Evolutionary conservation across 2,329 filamentous ascomycete species (phyloP), one percentile per base, ranked within the genome.

Genomic region (Aspergillus oerlinghausenensis): DNA sequence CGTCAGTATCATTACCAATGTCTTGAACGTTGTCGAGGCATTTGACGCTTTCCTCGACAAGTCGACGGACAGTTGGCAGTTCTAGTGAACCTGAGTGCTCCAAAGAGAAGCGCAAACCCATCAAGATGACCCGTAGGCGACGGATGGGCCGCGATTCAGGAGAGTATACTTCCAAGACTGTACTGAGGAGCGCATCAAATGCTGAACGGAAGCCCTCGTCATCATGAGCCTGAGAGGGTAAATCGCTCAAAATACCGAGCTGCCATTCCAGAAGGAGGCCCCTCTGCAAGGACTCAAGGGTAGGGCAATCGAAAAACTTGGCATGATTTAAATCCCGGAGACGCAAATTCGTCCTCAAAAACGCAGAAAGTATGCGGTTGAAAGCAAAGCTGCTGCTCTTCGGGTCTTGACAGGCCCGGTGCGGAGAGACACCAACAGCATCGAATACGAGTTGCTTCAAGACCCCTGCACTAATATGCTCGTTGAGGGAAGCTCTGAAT

Each of bases 401-500:
- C 4, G 73, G 62, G 52, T 75, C 64, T 47, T 73, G 70, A 53
- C 66, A 72, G 3, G 68, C 59, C 26, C 59, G 59, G 49, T 63
- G 60, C 5, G 67, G 66, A 19, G 71, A 68, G 8, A 61, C 63
- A 9, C 63, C 66, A 4, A 63, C 47, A 8, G 70, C 65, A 40
- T 60, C 60, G 10, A 66, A 64, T 1, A 63, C 54, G 11, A 73
- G 64, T 38, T 71, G 60, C 6, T 68, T 60, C 54, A 80, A 59
- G 19, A 66, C 60, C 2, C 73, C 77, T 21, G 68, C 62, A 4
- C 70, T 63, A 32, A 79, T 70, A 60, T 79, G 72, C 51, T 75
- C 72, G 23, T 65, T 61, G 40, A 80, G 72, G 4, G 77, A 74
- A 45, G 73, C 70, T 40, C 63, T 62, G 43, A 79, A 77, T 7